A percentile compares a stretch with the other conserved stretches of the same genome.
These are phyloP conservation scores for Botrytis porri DNA, from an alignment of 2,329 filamentous ascomycete genomes.

Conservation along the genomic window DNA sequence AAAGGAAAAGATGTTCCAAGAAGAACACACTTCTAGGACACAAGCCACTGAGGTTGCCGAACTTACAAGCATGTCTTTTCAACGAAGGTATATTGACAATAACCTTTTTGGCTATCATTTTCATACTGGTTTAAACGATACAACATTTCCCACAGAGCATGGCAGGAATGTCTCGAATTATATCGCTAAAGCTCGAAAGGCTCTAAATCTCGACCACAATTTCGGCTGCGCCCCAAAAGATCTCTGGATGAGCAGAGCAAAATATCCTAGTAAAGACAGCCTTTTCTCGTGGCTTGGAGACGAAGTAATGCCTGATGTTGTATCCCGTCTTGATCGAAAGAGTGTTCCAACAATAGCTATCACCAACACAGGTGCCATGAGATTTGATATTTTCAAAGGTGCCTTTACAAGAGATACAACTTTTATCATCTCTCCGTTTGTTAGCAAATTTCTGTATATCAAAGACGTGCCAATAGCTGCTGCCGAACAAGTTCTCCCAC, in stretches of 20 bases:
- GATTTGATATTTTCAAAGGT: slow-evolving; percentile 94
- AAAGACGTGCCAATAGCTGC: slow-evolving; percentile 76
- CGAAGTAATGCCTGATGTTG: slow-evolving; percentile 66
- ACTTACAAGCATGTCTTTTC: slow-evolving; percentile 55
- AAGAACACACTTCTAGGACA: not conserved
- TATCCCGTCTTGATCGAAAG: slow-evolving; percentile 55
- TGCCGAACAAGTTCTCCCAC: slow-evolving; percentile 64
- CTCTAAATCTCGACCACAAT: slow-evolving; percentile 66
- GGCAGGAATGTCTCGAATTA: slow-evolving; percentile 68
- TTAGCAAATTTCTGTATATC: slow-evolving; percentile 72
- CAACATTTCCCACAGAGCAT: slow-evolving; percentile 71
- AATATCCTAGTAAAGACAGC: slow-evolving; percentile 70
- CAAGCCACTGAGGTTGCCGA: slow-evolving; percentile 23
- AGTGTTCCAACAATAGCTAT: slow-evolving; percentile 68
- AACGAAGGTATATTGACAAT: slow-evolving; percentile 86
- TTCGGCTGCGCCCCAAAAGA: slow-evolving; percentile 82
- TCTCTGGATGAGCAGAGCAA: slow-evolving; percentile 77
- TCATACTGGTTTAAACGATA: slow-evolving; percentile 70
- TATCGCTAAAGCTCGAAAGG: slow-evolving; percentile 67
- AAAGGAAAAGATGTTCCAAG: slow-evolving; percentile 33
- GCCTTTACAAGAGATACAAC: slow-evolving; percentile 84
- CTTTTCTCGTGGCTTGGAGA: slow-evolving; percentile 80
- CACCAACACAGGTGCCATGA: slow-evolving; percentile 84
- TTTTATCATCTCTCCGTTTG: slow-evolving; percentile 85
- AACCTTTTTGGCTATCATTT: slow-evolving; percentile 82